Percentiles rank a stretch among this genome's conserved stretches.
phyloP scores from a whole-genome alignment of 345 rosid species.

The Lepidium aucheri region DNA sequence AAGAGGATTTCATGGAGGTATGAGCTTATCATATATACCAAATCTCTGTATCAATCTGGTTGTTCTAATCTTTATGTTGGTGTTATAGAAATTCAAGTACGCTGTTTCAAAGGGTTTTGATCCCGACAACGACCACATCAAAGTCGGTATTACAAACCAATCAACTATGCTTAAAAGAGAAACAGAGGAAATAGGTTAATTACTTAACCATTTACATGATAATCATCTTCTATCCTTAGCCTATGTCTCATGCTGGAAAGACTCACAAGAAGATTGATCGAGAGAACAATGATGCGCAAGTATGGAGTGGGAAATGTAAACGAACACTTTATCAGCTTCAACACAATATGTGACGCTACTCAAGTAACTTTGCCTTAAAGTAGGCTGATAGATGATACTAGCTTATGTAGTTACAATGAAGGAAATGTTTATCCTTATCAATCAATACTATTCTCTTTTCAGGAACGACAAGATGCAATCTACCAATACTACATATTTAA shows the following conservation, averaged over 20 bases:
- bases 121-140: slow-evolving; percentile 72
- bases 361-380: slow-evolving; percentile 42
- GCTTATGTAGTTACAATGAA: neutral
- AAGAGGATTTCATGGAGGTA: slow-evolving; percentile 84
- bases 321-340: slow-evolving; percentile 81
- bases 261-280: slow-evolving; percentile 60
- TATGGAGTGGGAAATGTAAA: slow-evolving; percentile 78
- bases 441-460: slow-evolving; percentile 11
- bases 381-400: neutral
- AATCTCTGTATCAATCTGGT: neutral
- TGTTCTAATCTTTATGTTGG: slow-evolving; percentile 8
- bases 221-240: slow-evolving; percentile 5
- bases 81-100: slow-evolving; percentile 70
- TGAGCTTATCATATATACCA: neutral
- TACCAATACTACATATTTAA: too few species aligned
- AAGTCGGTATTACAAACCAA: slow-evolving; percentile 91
- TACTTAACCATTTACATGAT: neutral
- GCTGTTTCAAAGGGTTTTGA: slow-evolving; percentile 81
- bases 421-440: neutral
- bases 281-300: slow-evolving; percentile 85
- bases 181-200: slow-evolving; percentile 90
- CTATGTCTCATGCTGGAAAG: neutral
- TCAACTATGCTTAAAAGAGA: slow-evolving; percentile 98
- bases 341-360: slow-evolving; percentile 97
- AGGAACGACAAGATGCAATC: slow-evolving; percentile 99